Evolutionary conservation across 2,329 filamentous ascomycete species (phyloP).

Genomic region (Hortaea werneckii): DNA sequence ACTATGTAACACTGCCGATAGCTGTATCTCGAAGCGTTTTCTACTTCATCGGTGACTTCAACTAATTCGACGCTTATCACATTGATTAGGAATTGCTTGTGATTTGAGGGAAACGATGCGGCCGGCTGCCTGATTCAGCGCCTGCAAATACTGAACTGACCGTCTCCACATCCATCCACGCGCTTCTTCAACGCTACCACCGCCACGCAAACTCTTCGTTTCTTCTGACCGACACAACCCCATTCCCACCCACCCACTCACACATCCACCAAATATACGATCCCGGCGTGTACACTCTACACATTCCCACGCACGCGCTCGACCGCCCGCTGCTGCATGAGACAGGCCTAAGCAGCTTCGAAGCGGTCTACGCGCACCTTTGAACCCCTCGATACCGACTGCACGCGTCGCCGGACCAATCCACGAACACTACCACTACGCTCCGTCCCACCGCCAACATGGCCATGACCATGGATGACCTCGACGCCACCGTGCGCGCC

Average conservation of each 20-base stretch:
- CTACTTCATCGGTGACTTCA: too few species aligned
- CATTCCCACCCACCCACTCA: constrained; percentile 2
- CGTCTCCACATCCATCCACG: background rate
- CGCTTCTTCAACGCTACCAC: background rate
- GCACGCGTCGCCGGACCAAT: constrained; percentile 11
- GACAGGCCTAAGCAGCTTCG: constrained; percentile 12
- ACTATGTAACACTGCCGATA: too few species aligned
- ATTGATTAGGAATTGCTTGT: too few species aligned
- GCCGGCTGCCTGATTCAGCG: background rate
- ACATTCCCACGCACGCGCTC: too few species aligned
- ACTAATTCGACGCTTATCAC: too few species aligned
- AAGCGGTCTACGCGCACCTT: constrained; percentile 22
- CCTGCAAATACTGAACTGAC: background rate
- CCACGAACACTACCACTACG: constrained; percentile 4
- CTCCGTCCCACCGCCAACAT: constrained; percentile 31
- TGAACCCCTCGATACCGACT: constrained; percentile 11
- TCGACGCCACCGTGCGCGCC: constrained; percentile 90
- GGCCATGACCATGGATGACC: constrained; percentile 74
- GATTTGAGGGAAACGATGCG: background rate
- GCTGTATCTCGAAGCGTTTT: too few species aligned
- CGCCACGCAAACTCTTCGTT: background rate
- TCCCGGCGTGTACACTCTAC: too few species aligned
- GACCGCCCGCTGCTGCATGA: constrained; percentile 14
- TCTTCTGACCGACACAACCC: background rate
- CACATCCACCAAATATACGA: background rate